phyloP scores from a whole-genome alignment of 2,329 filamentous ascomycete species.

The Ascocoryne sarcoides region DNA sequence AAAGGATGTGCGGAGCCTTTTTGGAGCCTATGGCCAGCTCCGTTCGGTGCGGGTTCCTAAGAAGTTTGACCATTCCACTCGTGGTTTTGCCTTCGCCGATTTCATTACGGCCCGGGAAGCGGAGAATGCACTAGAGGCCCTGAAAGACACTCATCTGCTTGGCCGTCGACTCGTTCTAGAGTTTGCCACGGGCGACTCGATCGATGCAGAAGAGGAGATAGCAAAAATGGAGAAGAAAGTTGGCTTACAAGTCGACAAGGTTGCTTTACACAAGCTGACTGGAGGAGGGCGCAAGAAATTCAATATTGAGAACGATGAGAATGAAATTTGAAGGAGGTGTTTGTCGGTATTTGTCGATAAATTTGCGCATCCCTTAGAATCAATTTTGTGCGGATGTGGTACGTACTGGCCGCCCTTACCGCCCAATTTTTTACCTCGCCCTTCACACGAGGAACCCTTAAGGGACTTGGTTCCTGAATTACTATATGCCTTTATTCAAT shows the following conservation, averaged over 20 bases:
- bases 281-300: conserved; percentile 80
- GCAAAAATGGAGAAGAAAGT: conserved; percentile 96
- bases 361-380: conserved; percentile 7
- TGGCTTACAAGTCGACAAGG: conserved; percentile 80
- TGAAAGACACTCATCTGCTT: conserved; percentile 87
- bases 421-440: too few species aligned
- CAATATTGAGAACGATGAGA: conserved; percentile 64
- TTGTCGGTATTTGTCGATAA: conserved; percentile 18
- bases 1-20: conserved; percentile 79
- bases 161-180: conserved; percentile 84
- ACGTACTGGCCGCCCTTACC: conserved; percentile 10
- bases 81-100: conserved; percentile 95
- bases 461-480: too few species aligned
- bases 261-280: conserved; percentile 81
- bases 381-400: conserved; percentile 2
- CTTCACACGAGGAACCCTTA: too few species aligned
- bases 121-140: conserved; percentile 77
- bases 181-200: conserved; percentile 78
- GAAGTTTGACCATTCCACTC: conserved; percentile 81
- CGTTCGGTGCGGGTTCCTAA: conserved; percentile 89
- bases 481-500: too few species aligned
- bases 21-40: conserved; percentile 85
- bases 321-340: conserved; percentile 32
- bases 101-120: conserved; percentile 90
- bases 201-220: conserved; percentile 93